Conservation (phyloP, 805 yeast genomes). For the Saturnispora bothae region DNA sequence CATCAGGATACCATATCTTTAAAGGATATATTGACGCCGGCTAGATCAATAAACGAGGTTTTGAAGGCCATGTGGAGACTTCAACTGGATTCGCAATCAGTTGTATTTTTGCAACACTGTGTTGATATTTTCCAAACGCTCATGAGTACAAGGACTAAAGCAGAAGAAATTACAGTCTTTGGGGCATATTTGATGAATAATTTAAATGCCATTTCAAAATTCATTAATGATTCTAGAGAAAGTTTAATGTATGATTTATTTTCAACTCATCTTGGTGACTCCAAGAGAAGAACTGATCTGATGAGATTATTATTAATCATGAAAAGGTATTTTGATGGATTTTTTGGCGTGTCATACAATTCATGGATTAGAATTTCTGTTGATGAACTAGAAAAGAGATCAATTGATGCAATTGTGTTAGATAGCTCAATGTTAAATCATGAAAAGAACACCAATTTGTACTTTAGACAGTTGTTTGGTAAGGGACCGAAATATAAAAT, state of each 20-base stretch:
- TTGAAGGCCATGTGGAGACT: constrained; percentile 95
- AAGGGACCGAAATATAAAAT: constrained; percentile 9
- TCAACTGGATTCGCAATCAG: constrained; percentile 85
- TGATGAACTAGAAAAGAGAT: constrained; percentile 6
- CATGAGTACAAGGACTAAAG: constrained; percentile 1
- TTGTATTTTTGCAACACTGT: constrained; percentile 78
- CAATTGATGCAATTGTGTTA: constrained; percentile 7
- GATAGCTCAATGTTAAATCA: constrained; percentile 5
- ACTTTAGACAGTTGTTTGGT: constrained; percentile 6
- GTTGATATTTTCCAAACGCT: constrained; percentile 70
- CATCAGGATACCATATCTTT: constrained; percentile 54
- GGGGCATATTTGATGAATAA: constrained; percentile 13
- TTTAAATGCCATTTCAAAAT: constrained; percentile 9
- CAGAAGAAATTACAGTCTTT: constrained; percentile 4
- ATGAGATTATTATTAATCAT: constrained; percentile 11
- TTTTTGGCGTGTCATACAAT: constrained; percentile 11
- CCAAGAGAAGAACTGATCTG: constrained; percentile 10
- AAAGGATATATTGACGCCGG: constrained; percentile 89
- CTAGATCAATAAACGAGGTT: constrained; percentile 81
- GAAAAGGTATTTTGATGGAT: constrained; percentile 13
- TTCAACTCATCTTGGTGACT: constrained; percentile 2
- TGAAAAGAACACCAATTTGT: constrained; percentile 1
- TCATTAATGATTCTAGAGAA: constrained; percentile 5
- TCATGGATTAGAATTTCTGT: constrained; percentile 11
- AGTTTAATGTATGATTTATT: constrained; percentile 10